Evolutionary conservation across 345 rosid genomes (phyloP).

Genomic region (Clarkia xantiana): DNA sequence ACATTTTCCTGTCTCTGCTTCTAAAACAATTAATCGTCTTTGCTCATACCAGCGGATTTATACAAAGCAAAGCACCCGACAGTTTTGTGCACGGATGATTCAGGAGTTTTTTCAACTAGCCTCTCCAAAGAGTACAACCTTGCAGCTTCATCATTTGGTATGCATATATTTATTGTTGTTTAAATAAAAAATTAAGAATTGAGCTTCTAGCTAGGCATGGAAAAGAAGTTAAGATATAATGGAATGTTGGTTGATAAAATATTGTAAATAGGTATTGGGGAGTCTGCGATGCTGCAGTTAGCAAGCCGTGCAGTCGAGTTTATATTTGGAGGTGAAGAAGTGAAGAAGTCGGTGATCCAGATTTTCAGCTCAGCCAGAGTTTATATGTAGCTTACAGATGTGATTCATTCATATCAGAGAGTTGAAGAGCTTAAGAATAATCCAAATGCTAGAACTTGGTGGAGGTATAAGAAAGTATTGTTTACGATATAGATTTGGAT

Average conservation of each 20-base stretch:
- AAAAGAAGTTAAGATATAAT: constrained; percentile 5
- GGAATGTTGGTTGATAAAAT: neutral
- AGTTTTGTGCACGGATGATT: constrained; percentile 74
- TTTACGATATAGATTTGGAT: too few species aligned
- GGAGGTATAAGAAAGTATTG: too few species aligned
- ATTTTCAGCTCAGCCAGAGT: constrained; percentile 32
- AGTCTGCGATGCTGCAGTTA: constrained; percentile 47
- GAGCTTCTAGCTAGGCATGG: constrained; percentile 5
- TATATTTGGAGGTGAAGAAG: constrained; percentile 55
- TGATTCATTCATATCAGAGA: too few species aligned
- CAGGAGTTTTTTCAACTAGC: constrained; percentile 78
- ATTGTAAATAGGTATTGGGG: constrained; percentile 38
- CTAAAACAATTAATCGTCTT: neutral
- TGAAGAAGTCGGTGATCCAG: constrained; percentile 38
- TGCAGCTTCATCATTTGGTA: constrained; percentile 67
- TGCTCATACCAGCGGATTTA: constrained; percentile 40
- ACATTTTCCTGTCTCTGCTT: neutral
- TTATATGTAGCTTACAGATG: neutral
- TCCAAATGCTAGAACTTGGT: too few species aligned
- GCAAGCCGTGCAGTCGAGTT: constrained; percentile 44
- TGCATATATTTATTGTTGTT: constrained; percentile 9
- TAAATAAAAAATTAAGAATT: neutral
- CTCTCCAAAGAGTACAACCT: constrained; percentile 56
- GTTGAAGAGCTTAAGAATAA: too few species aligned
- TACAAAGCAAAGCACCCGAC: constrained; percentile 61